These are phyloP conservation scores for Neurospora cerealis DNA, from an alignment of 495 filamentous ascomycete species.

Conservation along the genomic window DNA sequence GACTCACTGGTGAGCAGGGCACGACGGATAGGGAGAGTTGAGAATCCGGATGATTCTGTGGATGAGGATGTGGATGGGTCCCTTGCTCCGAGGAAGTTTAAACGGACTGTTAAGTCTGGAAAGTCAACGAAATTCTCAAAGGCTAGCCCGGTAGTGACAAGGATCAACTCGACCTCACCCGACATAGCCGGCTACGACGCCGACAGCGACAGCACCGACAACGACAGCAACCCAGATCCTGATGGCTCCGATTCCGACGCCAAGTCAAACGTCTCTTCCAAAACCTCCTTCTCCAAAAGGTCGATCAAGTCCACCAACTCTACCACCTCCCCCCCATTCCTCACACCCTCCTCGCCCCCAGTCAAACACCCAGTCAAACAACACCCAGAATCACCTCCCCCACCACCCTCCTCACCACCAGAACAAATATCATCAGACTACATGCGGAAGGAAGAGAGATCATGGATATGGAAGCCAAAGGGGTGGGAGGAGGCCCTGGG, in stretches of 20 bases:
- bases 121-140: not conserved
- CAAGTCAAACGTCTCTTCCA: not conserved
- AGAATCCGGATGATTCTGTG: not conserved
- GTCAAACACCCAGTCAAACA: not conserved
- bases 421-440: not conserved
- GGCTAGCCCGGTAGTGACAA: not conserved
- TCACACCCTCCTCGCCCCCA: not conserved
- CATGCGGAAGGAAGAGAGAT: not conserved
- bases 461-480: conserved; percentile 33
- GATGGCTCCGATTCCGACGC: not conserved
- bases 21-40: not conserved
- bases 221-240: not conserved
- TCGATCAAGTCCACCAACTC: not conserved
- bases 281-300: not conserved
- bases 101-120: not conserved
- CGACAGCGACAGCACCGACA: not conserved
- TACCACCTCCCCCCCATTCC: not conserved
- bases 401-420: not conserved
- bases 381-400: not conserved
- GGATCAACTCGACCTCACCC: not conserved
- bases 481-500: conserved; percentile 39
- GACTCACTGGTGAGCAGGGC: not conserved
- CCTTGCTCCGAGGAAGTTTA: not conserved
- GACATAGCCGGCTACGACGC: not conserved
- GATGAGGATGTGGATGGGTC: not conserved